Conservation (phyloP, 768 basidiomycete species). For the Russula dissimulans region DNA sequence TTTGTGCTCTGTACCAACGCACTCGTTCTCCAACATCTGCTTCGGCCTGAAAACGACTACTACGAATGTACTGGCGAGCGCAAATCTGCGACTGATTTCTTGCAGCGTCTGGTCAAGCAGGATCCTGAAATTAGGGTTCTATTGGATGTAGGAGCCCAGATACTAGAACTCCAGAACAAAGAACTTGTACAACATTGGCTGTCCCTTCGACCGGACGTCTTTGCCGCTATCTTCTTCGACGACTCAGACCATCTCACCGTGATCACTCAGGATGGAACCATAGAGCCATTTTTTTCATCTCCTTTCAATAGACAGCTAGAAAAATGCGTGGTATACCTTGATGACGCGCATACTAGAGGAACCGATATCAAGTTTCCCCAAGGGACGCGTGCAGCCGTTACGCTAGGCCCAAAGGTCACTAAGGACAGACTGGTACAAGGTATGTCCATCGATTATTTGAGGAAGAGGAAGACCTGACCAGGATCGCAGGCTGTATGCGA, state of each 20-base stretch:
- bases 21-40: slow-evolving; percentile 31
- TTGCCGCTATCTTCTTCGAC: slow-evolving; percentile 36
- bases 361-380: slow-evolving; percentile 44
- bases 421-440: slow-evolving; percentile 48
- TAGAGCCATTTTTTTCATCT: slow-evolving; percentile 32
- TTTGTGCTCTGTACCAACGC: slow-evolving; percentile 42
- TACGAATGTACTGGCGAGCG: slow-evolving; percentile 26
- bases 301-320: slow-evolving; percentile 29
- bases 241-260: slow-evolving; percentile 30
- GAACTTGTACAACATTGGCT: slow-evolving; percentile 38
- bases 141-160: slow-evolving; percentile 49
- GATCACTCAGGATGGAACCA: slow-evolving; percentile 29
- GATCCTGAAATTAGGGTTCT: slow-evolving; percentile 36
- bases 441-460: slow-evolving; percentile 11
- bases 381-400: slow-evolving; percentile 36
- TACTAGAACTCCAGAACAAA: slow-evolving; percentile 40
- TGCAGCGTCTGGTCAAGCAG: slow-evolving; percentile 27
- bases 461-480: background rate
- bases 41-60: slow-evolving; percentile 33
- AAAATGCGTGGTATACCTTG: slow-evolving; percentile 40
- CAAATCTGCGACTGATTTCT: slow-evolving; percentile 23
- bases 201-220: slow-evolving; percentile 20
- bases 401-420: slow-evolving; percentile 40
- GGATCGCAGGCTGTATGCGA: slow-evolving; percentile 12
- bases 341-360: slow-evolving; percentile 45